These are phyloP conservation scores for Aegilops bicornis DNA, from an alignment of 176 grass and related monocot genomes.

Conservation along the genomic window DNA sequence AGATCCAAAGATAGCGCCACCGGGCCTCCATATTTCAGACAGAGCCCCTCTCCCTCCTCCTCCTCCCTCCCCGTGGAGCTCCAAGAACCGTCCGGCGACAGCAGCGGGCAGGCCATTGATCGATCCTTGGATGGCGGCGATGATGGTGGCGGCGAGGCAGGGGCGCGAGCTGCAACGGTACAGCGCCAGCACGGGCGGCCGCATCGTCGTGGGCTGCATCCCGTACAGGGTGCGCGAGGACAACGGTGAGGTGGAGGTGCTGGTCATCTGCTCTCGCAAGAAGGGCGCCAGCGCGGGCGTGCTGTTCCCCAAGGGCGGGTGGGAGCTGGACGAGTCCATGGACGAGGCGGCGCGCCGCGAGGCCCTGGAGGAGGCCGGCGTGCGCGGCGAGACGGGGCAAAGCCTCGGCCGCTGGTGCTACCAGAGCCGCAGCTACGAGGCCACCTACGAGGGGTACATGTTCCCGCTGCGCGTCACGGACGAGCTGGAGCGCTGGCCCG, in stretches of 20 bases:
- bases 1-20: slow-evolving; percentile 32
- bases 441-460: slow-evolving; percentile 49
- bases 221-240: slow-evolving; percentile 32
- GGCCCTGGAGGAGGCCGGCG: slow-evolving; percentile 73
- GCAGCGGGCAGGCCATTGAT: no score
- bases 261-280: slow-evolving; percentile 67
- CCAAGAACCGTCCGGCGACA: no score
- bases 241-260: slow-evolving; percentile 47
- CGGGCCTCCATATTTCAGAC: background rate
- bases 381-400: slow-evolving; percentile 27
- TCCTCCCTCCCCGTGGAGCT: background rate
- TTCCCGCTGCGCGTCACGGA: slow-evolving; percentile 58
- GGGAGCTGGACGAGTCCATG: slow-evolving; percentile 73
- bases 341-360: slow-evolving; percentile 56
- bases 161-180: slow-evolving; percentile 70
- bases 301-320: slow-evolving; percentile 74
- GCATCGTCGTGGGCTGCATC: slow-evolving; percentile 69
- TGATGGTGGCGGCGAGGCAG: slow-evolving; percentile 58
- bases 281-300: slow-evolving; percentile 39
- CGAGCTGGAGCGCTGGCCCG: slow-evolving; percentile 56
- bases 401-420: slow-evolving; percentile 47
- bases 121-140: slow-evolving; percentile 28
- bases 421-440: slow-evolving; percentile 49
- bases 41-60: background rate
- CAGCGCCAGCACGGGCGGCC: slow-evolving; percentile 47